A percentile compares a stretch with the other conserved stretches of the same genome.
Conservation (phyloP, 768 basidiomycete species). For the Phanerochaete carnosa region DNA sequence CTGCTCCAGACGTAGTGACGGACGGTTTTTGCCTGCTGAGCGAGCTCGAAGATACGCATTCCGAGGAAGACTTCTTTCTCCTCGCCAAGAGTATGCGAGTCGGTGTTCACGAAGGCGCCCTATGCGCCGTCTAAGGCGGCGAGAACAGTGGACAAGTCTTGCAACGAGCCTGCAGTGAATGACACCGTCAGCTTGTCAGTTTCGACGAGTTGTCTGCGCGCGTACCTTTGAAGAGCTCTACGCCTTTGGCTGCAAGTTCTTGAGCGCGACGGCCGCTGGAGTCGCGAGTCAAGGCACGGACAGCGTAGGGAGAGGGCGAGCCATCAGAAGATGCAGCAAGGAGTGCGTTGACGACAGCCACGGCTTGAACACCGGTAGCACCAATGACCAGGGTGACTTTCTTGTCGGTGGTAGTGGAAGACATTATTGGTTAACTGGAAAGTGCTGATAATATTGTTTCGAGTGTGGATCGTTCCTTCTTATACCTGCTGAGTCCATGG, state of each 20-base stretch:
- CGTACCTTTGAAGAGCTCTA: constrained; percentile 32
- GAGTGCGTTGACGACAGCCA: constrained; percentile 34
- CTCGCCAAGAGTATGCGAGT: constrained; percentile 34
- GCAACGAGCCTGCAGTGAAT: constrained; percentile 30
- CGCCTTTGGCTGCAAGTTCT: constrained; percentile 32
- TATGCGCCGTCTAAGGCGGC: constrained; percentile 29
- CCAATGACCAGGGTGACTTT: constrained; percentile 42
- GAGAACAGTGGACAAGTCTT: constrained; percentile 26
- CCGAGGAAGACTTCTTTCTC: constrained; percentile 35
- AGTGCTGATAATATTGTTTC: no score
- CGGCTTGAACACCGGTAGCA: constrained; percentile 41
- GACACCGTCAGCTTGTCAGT: neutral
- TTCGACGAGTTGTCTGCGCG: neutral
- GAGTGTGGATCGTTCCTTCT: neutral
- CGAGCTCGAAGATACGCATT: constrained; percentile 37
- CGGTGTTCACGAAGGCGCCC: constrained; percentile 34
- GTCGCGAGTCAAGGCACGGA: constrained; percentile 39
- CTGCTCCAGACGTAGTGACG: constrained; percentile 40
- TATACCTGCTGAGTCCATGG: neutral
- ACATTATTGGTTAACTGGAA: no score
- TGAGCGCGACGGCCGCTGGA: constrained; percentile 29
- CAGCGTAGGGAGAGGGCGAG: constrained; percentile 34
- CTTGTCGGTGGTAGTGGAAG: neutral
- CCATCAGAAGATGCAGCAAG: constrained; percentile 31
- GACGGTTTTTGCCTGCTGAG: constrained; percentile 28